Evolutionary conservation across 805 yeast genomes (phyloP).

Genomic region (Monosporozyma yasuniensis): DNA sequence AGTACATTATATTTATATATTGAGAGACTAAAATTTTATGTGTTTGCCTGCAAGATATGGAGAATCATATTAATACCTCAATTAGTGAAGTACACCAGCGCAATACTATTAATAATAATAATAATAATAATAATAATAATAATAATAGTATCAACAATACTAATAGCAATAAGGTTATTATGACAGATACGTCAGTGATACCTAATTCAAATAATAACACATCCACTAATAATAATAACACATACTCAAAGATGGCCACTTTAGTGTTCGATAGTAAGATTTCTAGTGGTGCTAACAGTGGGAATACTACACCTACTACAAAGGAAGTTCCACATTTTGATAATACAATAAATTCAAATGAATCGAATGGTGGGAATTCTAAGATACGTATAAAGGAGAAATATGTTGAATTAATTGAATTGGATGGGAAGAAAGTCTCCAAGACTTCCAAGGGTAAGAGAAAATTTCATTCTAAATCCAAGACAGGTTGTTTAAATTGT

Average conservation of each 20-base stretch:
- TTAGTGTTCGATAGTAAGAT: neutral
- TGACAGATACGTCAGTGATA: neutral
- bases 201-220: neutral
- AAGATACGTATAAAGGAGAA: conserved; percentile 15
- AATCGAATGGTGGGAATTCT: neutral
- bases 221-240: neutral
- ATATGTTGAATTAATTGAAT: conserved; percentile 29
- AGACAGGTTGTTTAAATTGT: conserved; percentile 85
- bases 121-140: neutral
- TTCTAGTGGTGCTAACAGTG: neutral
- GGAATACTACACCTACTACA: neutral
- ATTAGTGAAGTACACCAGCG: neutral
- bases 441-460: conserved; percentile 58
- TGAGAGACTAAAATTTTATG: neutral
- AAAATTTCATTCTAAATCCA: conserved; percentile 80
- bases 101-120: neutral
- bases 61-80: neutral
- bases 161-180: neutral
- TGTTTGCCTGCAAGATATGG: neutral
- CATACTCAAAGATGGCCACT: neutral
- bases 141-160: neutral
- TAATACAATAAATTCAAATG: neutral
- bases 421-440: conserved; percentile 34
- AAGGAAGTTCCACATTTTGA: neutral
- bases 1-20: neutral